Evolutionary conservation across 2,329 filamentous ascomycete genomes (phyloP).

Genomic region (Hypoxylon sp.): DNA sequence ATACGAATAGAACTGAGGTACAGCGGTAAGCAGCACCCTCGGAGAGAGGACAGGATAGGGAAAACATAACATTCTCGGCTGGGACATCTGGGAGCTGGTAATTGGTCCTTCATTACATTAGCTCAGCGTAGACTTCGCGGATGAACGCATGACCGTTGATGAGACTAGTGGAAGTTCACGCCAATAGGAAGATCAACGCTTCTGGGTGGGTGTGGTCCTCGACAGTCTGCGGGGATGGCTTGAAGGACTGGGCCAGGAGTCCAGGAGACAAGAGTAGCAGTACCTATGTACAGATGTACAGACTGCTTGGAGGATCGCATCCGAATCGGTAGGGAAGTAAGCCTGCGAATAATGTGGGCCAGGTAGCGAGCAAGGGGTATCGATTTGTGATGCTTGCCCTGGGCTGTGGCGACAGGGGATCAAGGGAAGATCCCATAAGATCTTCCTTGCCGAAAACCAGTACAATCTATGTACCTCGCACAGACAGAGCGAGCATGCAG

Average conservation of each 20-base stretch:
- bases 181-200: constrained; percentile 58
- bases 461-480: constrained; percentile 47
- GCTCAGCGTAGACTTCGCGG: constrained; percentile 63
- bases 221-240: constrained; percentile 53
- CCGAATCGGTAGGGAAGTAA: constrained; percentile 55
- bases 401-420: constrained; percentile 48
- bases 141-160: constrained; percentile 68
- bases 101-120: constrained; percentile 64
- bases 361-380: constrained; percentile 52
- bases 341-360: constrained; percentile 51
- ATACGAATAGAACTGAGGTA: constrained; percentile 43
- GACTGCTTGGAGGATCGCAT: constrained; percentile 52
- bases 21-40: constrained; percentile 51
- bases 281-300: constrained; percentile 39
- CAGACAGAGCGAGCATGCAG: constrained; percentile 44
- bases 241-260: constrained; percentile 42
- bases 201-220: constrained; percentile 54
- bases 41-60: constrained; percentile 52
- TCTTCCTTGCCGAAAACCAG: constrained; percentile 51
- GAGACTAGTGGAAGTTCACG: constrained; percentile 55
- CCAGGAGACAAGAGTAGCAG: constrained; percentile 18
- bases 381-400: constrained; percentile 52
- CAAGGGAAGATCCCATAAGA: constrained; percentile 53
- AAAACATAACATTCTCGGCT: constrained; percentile 60
- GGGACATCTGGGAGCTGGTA: constrained; percentile 56